Evolutionary conservation across 2,329 filamentous ascomycete species (phyloP).

Genomic region (Scedosporium minutisporum): DNA sequence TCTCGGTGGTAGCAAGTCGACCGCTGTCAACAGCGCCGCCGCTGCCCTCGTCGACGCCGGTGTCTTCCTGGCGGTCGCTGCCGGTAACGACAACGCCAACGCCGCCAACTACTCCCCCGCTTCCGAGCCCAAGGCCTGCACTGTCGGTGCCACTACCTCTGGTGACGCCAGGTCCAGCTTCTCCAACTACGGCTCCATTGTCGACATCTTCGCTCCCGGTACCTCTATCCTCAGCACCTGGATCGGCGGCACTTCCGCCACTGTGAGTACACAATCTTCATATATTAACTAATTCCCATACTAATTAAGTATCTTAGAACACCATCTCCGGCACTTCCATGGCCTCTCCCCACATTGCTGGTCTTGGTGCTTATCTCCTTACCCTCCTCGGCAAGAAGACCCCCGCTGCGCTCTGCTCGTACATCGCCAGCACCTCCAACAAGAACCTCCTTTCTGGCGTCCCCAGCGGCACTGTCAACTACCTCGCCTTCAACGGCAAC

Average conservation of each 20-base stretch:
- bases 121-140: constrained; percentile 35
- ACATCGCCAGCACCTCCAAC: constrained; percentile 30
- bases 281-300: neutral
- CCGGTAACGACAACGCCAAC: constrained; percentile 39
- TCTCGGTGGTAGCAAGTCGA: constrained; percentile 35
- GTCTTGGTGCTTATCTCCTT: constrained; percentile 38
- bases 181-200: constrained; percentile 37
- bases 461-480: constrained; percentile 1
- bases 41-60: constrained; percentile 33
- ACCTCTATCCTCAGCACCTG: constrained; percentile 35
- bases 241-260: constrained; percentile 30
- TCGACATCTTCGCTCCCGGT: constrained; percentile 45
- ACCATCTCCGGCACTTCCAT: constrained; percentile 51
- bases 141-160: constrained; percentile 38
- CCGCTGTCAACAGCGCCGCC: constrained; percentile 40
- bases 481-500: constrained; percentile 1
- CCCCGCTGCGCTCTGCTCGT: constrained; percentile 26
- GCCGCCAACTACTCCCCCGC: constrained; percentile 33
- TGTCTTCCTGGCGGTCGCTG: constrained; percentile 43
- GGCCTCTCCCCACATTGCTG: constrained; percentile 51
- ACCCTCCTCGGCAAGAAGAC: constrained; percentile 29
- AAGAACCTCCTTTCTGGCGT: constrained; percentile 23
- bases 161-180: constrained; percentile 29
- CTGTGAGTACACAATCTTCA: constrained; percentile 3
- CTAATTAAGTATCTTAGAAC: constrained; percentile 12